Conservation (phyloP, 2,329 filamentous ascomycete genomes). For the Orbilia blumenaviensis region DNA sequence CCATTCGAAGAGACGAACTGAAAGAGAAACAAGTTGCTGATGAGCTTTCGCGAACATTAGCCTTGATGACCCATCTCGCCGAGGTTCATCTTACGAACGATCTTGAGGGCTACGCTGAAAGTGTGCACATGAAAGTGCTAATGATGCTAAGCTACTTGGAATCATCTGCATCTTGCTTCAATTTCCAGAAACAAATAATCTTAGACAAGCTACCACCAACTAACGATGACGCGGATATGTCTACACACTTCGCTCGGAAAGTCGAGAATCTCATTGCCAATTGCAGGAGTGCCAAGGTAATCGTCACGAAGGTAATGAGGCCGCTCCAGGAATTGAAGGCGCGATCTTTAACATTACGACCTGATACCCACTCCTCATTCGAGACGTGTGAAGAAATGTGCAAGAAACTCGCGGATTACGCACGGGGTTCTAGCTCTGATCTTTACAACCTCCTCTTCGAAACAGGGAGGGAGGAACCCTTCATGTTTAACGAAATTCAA, state of each 20-base stretch:
- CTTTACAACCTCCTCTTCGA: slow-evolving; percentile 71
- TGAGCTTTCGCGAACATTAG: slow-evolving; percentile 77
- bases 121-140: slow-evolving; percentile 78
- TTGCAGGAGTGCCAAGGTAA: slow-evolving; percentile 82
- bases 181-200: slow-evolving; percentile 72
- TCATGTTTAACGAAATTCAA: slow-evolving; percentile 74
- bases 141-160: slow-evolving; percentile 85
- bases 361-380: slow-evolving; percentile 74
- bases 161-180: slow-evolving; percentile 74
- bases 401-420: slow-evolving; percentile 72
- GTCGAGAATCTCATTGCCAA: slow-evolving; percentile 77
- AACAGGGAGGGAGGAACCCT: slow-evolving; percentile 74
- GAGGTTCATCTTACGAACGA: slow-evolving; percentile 79
- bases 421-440: slow-evolving; percentile 73
- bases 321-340: slow-evolving; percentile 79
- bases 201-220: slow-evolving; percentile 70
- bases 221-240: slow-evolving; percentile 70
- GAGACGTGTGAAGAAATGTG: slow-evolving; percentile 74
- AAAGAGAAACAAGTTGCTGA: slow-evolving; percentile 83
- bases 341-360: slow-evolving; percentile 76
- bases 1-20: slow-evolving; percentile 81
- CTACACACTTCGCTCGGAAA: slow-evolving; percentile 74
- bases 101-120: slow-evolving; percentile 78
- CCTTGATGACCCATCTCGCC: slow-evolving; percentile 84
- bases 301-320: slow-evolving; percentile 79